Evolutionary conservation across 139 green algal genomes (phyloP).

Genomic region (Chlorella vulgaris): DNA sequence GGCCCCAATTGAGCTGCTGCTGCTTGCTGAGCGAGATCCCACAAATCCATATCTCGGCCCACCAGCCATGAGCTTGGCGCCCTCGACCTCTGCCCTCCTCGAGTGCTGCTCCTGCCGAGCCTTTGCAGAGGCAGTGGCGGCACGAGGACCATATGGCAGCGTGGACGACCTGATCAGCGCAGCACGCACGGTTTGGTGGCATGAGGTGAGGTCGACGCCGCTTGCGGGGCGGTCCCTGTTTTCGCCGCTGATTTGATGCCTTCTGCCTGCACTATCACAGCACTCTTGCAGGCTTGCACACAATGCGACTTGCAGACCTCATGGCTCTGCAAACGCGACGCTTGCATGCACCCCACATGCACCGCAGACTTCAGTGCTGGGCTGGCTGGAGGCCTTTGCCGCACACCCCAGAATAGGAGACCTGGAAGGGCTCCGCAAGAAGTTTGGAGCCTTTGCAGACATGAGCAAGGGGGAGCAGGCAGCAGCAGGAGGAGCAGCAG

Average conservation of each 20-base stretch:
- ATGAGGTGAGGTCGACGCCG: slow-evolving; percentile 42
- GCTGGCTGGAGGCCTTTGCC: slow-evolving; percentile 89
- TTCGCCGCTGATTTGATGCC: no score
- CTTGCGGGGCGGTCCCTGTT: not conserved
- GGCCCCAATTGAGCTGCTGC: no score
- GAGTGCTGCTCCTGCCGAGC: slow-evolving; percentile 46
- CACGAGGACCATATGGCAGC: slow-evolving; percentile 41
- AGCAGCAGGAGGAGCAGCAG: slow-evolving; percentile 1
- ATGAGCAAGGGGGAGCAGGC: slow-evolving; percentile 72
- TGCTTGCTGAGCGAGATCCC: no score
- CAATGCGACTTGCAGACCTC: not conserved
- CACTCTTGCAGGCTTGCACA: not conserved
- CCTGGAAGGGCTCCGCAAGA: slow-evolving; percentile 41
- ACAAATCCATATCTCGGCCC: no score
- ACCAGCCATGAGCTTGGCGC: not conserved
- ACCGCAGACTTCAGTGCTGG: slow-evolving; percentile 49
- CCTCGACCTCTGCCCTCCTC: not conserved
- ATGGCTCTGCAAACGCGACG: no score
- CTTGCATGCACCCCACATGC: not conserved
- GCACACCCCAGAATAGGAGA: slow-evolving; percentile 92
- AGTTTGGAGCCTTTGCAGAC: slow-evolving; percentile 42
- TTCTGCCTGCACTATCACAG: no score
- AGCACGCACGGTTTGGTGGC: slow-evolving; percentile 71
- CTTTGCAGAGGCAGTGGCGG: slow-evolving; percentile 59
- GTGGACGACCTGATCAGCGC: slow-evolving; percentile 44